These are phyloP conservation scores for Gomphus sp. DNA, from an alignment of 1,284 basidiomycete species.

Conservation along the genomic window DNA sequence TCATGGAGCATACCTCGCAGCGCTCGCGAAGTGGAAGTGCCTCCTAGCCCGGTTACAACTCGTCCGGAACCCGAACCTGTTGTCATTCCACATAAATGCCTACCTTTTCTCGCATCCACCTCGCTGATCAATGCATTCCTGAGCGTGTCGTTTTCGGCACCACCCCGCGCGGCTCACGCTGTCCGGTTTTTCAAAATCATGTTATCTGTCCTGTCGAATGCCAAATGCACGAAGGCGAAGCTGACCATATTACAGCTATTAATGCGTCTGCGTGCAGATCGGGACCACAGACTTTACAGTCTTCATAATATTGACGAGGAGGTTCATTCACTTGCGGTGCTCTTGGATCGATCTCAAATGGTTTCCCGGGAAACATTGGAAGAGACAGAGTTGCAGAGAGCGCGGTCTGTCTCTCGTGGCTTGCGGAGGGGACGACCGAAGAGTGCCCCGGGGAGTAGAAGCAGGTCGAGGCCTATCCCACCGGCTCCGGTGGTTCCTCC, in stretches of 20 bases:
- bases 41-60: background rate
- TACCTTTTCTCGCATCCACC: constrained; percentile 38
- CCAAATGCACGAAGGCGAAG: constrained; percentile 54
- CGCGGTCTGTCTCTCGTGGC: constrained; percentile 47
- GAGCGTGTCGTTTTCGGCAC: constrained; percentile 52
- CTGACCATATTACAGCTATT: constrained; percentile 81
- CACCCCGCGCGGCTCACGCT: constrained; percentile 41
- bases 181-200: constrained; percentile 43
- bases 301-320: constrained; percentile 41
- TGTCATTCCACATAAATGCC: constrained; percentile 19
- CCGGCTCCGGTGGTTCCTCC: constrained; percentile 22
- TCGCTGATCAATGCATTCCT: constrained; percentile 60
- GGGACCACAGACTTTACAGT: constrained; percentile 77
- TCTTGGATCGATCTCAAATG: constrained; percentile 38
- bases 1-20: background rate
- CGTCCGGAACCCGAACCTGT: constrained; percentile 12
- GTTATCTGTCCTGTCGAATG: constrained; percentile 32
- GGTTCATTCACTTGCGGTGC: constrained; percentile 38
- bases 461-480: constrained; percentile 36
- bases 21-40: background rate
- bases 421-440: constrained; percentile 35
- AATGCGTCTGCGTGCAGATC: constrained; percentile 83
- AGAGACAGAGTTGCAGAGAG: constrained; percentile 32
- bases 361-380: constrained; percentile 21
- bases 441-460: constrained; percentile 50